Base-by-base conservation (phyloP, 148 eudicot genomes). In the Dysphania ambrosioides region DNA sequence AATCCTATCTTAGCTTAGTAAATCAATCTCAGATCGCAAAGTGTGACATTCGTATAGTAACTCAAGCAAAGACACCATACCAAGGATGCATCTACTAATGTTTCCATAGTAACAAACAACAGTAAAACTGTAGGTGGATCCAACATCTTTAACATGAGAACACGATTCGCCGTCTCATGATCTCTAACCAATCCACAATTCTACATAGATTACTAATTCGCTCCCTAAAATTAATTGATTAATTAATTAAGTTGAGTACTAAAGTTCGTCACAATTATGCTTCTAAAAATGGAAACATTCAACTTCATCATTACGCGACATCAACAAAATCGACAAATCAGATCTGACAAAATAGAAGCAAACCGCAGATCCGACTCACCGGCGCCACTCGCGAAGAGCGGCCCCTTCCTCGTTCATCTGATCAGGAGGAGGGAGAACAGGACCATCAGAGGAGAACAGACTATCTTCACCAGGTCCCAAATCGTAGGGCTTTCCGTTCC, bases 321-420 rank as follows among this genome's bases (percentile, higher is more conserved):
- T 3, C 19, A 47, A 44, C 19, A 44, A 44, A 44, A 56, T 57
- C 49, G 5, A 53, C 58, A 75, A 76, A 56, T 15, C 62, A 74
- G 4, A 2, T 23, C 64, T 19, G 30, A 69, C 67, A 8, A 60
- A 8, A 32, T 35, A 75, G 15, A 34, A 79, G 7, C 26, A 21
- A 40, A 36, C 30, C 4, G 5, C 15, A 23, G 5, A 30, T 18
- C 18, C 6, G 1, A 49, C 93, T 83, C 34, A 95, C 98, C 93
- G 86, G 32, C 96, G 90, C 98, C 98, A 95, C 72, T 95, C 97
- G 10, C 98, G 90, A 62, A 94, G 89, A 71, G 97, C 98, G 12
- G 70, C 82, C 0, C 93, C 98, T 81, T 88, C 90, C 73, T 94
- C 98, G 0, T 79, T 75, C 97, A 94, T 90, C 68, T 91, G 92